These are phyloP conservation scores for Phytophthora niederhauseri DNA, from an alignment of 352 stramenopile genomes.

Conservation along the genomic window DNA sequence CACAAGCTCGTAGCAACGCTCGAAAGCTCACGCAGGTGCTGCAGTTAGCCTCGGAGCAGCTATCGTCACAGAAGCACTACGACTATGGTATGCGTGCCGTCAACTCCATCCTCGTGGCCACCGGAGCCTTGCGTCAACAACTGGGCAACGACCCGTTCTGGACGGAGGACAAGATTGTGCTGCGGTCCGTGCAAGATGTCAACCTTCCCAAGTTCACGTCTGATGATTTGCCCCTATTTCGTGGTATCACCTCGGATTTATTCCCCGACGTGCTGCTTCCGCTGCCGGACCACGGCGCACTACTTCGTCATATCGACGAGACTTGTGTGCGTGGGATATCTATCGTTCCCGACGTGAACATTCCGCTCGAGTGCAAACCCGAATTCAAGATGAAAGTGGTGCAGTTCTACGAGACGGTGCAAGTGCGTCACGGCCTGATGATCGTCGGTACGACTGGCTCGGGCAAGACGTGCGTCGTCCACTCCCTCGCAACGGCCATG, in stretches of 20 bases:
- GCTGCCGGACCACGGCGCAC: slow-evolving; percentile 81
- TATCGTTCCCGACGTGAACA: slow-evolving; percentile 60
- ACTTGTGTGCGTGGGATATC: slow-evolving; percentile 72
- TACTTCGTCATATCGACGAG: slow-evolving; percentile 86
- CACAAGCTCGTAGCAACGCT: slow-evolving; percentile 86
- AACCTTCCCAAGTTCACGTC: slow-evolving; percentile 96
- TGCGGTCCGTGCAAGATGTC: slow-evolving; percentile 94
- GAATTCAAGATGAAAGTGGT: slow-evolving; percentile 92
- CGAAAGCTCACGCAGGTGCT: slow-evolving; percentile 95
- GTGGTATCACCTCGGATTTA: slow-evolving; percentile 94
- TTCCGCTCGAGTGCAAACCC: slow-evolving; percentile 77
- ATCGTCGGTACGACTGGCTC: slow-evolving; percentile 94
- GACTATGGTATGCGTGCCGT: slow-evolving; percentile 97
- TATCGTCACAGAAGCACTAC: slow-evolving; percentile 95
- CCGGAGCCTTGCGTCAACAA: slow-evolving; percentile 91
- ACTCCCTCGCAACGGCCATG: slow-evolving; percentile 80
- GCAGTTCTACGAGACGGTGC: slow-evolving; percentile 96
- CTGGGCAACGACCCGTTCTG: slow-evolving; percentile 88
- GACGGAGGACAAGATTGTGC: slow-evolving; percentile 93
- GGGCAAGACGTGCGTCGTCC: slow-evolving; percentile 94
- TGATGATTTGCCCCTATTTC: slow-evolving; percentile 93
- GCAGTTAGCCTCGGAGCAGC: slow-evolving; percentile 93
- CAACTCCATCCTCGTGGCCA: slow-evolving; percentile 94
- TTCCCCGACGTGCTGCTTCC: slow-evolving; percentile 91
- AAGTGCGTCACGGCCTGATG: slow-evolving; percentile 96